Evolutionary conservation across 2,329 filamentous ascomycete species (phyloP), one percentile per base, ranked within the genome.

Genomic region (Colletotrichum simmondsii): DNA sequence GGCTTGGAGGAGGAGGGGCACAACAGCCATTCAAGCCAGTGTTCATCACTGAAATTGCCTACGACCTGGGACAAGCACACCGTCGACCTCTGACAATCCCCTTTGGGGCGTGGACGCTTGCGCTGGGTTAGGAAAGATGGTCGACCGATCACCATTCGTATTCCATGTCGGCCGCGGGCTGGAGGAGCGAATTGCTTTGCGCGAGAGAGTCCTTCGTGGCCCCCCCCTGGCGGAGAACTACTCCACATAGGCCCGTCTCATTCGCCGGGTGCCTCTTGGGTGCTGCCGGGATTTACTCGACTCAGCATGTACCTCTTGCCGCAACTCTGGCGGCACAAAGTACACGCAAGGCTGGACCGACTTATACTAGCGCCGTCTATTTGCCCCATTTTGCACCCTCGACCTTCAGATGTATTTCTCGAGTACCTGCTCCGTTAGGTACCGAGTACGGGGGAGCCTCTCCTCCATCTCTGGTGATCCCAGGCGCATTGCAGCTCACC

Each of bases 71-170:
- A 57, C 46, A 61, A 71, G 68, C 37, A 49, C 62, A 56, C 32
- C 52, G n/a, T 58, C 52, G 35, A 49, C 60, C 60, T 53, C 66
- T 69, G 54, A 70, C 46, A 70, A n/a, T 46, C 53, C 60, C 46
- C 52, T 66, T 70, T 61, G 59, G 70, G 66, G 60, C 60, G 70
- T 72, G 35, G 53, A 70, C 70, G 70, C 70, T 72, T 70, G 65
- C 63, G 60, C 69, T 70, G 56, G 46, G 70, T 72, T 72, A 32
- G 70, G 70, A 65, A 70, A 70, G n/a, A 72, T 56, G 10, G 49
- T 65, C 32, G 70, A 70, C 59, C 59, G 70, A 72, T 72, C 70
- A 70, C 70, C 70, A 65, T 72, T 72, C 70, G 66, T 72, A 72
- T 70, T 65, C 56, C 66, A 65, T 37, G 59, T 54, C 70, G 46